Percentiles rank a stretch among this genome's conserved stretches.
phyloP scores from a whole-genome alignment of 345 rosid genomes.

The Iberis pinnata region DNA sequence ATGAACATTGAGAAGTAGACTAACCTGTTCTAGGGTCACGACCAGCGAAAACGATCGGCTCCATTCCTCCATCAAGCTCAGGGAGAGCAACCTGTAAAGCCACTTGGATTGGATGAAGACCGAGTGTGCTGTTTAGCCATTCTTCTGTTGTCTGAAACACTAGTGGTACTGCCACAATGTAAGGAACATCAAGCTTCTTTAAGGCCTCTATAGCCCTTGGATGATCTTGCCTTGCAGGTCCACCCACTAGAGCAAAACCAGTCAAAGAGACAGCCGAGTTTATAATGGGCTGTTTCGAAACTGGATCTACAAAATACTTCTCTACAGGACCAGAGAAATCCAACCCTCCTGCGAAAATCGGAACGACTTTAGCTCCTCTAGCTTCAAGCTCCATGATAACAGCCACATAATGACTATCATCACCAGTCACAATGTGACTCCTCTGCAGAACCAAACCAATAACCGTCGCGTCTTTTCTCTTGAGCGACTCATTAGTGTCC shows the following conservation, averaged over 20 bases:
- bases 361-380: conserved; percentile 91
- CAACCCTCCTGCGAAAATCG: conserved; percentile 87
- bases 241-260: conserved; percentile 97
- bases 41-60: conserved; percentile 93
- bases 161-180: conserved; percentile 82
- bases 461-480: conserved; percentile 57
- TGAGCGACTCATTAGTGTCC: conserved; percentile 70
- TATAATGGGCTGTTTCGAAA: conserved; percentile 56
- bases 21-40: conserved; percentile 96
- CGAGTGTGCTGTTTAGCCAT: conserved; percentile 91
- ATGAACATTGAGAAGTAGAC: conserved; percentile 4
- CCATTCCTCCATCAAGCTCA: conserved; percentile 98
- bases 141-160: conserved; percentile 99
- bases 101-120: conserved; percentile 97
- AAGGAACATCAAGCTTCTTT: conserved; percentile 90
- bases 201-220: conserved; percentile 90
- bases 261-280: conserved; percentile 77
- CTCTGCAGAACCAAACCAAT: conserved; percentile 83
- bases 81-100: conserved; percentile 98
- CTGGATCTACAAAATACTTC: conserved; percentile 62
- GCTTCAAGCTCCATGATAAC: conserved; percentile 99
- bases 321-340: conserved; percentile 94
- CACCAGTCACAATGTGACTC: conserved; percentile 98
- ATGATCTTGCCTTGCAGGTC: conserved; percentile 99
- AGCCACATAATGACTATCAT: conserved; percentile 92